phyloP scores from a whole-genome alignment of 106 monocot genomes.

The Narthecium ossifragum region DNA sequence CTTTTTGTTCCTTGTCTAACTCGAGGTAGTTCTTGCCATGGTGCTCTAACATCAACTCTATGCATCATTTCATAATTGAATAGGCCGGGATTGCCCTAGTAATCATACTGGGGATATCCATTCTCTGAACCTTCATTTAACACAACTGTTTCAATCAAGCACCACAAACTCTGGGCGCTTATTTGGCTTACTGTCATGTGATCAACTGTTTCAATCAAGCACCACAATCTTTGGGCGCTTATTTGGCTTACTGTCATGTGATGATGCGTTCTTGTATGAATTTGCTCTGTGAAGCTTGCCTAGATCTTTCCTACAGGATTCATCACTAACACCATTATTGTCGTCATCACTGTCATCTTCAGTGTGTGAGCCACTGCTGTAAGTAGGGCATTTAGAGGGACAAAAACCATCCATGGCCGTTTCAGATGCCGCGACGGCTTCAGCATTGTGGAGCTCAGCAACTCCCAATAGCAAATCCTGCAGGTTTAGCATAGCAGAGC shows the following conservation, averaged over 20 bases:
- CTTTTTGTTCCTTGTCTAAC: no score
- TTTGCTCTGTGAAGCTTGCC: not conserved
- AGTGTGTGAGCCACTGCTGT: constrained; percentile 18
- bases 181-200: constrained; percentile 10
- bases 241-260: constrained; percentile 10
- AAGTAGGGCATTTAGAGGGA: constrained; percentile 2
- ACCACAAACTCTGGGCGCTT: constrained; percentile 58
- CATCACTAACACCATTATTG: not conserved
- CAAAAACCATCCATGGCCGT: constrained; percentile 25
- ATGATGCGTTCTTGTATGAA: not conserved
- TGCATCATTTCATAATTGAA: no score
- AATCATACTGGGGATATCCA: no score
- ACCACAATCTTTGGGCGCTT: constrained; percentile 60
- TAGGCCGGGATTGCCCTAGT: no score
- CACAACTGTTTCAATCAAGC: constrained; percentile 36
- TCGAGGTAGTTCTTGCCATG: no score
- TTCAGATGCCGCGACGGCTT: constrained; percentile 74
- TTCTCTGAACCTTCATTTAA: no score
- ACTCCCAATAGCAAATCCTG: constrained; percentile 94
- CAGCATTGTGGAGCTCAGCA: constrained; percentile 67
- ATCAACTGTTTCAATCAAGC: constrained; percentile 32
- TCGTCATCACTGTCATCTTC: constrained; percentile 39
- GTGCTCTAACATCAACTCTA: no score
- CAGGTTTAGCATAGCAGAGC: no score
- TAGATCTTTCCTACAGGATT: no score